Evolutionary conservation across 108 stramenopile genomes (phyloP).

Genomic region (Cyclostephanos tholiformis): DNA sequence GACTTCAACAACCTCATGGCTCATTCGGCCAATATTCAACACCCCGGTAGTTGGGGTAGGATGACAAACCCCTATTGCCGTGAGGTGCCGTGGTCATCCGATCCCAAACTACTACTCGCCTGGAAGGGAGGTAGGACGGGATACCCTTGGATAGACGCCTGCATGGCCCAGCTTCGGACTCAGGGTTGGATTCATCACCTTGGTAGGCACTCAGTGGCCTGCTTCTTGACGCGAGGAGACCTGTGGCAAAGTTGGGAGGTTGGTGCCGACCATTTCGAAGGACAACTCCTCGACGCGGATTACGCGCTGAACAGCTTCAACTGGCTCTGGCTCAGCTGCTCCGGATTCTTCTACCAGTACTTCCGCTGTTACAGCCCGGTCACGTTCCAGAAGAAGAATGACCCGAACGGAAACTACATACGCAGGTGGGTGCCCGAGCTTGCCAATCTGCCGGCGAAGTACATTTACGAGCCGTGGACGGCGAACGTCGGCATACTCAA

Average conservation of each 20-base stretch:
- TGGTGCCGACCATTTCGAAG: constrained; percentile 86
- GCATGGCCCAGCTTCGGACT: constrained; percentile 90
- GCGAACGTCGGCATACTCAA: constrained; percentile 79
- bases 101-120: constrained; percentile 63
- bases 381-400: constrained; percentile 92
- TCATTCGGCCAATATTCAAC: constrained; percentile 60
- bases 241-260: constrained; percentile 95
- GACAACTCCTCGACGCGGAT: constrained; percentile 91
- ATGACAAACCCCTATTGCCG: constrained; percentile 81
- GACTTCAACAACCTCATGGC: constrained; percentile 93
- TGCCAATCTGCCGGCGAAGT: constrained; percentile 80
- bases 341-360: constrained; percentile 92
- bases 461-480: constrained; percentile 98
- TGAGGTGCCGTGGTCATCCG: constrained; percentile 89
- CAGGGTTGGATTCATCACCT: constrained; percentile 98
- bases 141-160: constrained; percentile 96
- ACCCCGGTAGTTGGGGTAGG: constrained; percentile 60
- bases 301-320: constrained; percentile 95
- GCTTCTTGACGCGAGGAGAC: constrained; percentile 98
- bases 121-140: constrained; percentile 95
- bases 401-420: constrained; percentile 88
- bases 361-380: constrained; percentile 95
- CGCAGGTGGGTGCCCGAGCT: constrained; percentile 88
- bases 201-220: constrained; percentile 94
- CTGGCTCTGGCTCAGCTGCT: constrained; percentile 94